These are phyloP conservation scores for Halteria grandinella DNA, from an alignment of 73 alveolate genomes.

Conservation along the genomic window DNA sequence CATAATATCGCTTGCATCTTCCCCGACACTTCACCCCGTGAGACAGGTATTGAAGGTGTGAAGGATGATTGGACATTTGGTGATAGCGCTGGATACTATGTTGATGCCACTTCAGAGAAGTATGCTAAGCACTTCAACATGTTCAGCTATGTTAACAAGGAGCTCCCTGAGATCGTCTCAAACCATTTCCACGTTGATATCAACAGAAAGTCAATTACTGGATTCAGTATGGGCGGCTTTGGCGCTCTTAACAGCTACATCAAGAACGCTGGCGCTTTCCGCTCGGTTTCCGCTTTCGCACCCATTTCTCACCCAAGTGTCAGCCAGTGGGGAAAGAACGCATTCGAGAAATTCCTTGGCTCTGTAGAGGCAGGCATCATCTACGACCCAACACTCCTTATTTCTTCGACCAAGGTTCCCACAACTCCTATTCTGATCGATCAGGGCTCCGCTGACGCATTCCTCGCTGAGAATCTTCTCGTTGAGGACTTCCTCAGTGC, in stretches of 20 bases:
- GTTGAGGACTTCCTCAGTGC: constrained; percentile 69
- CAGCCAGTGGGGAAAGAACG: constrained; percentile 83
- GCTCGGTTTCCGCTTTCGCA: constrained; percentile 79
- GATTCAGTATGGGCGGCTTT: constrained; percentile 87
- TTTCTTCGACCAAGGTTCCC: constrained; percentile 58
- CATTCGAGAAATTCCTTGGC: constrained; percentile 76
- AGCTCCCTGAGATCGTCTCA: constrained; percentile 70
- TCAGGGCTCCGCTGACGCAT: constrained; percentile 74
- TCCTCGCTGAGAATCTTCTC: constrained; percentile 71
- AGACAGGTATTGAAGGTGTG: constrained; percentile 75
- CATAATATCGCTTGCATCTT: constrained; percentile 69
- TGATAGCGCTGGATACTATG: constrained; percentile 75
- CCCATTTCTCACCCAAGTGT: constrained; percentile 79
- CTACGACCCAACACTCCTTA: constrained; percentile 77
- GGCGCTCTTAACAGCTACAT: constrained; percentile 74
- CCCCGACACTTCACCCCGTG: constrained; percentile 87
- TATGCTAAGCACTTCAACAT: constrained; percentile 78
- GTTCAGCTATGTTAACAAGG: constrained; percentile 76
- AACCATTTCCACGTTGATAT: constrained; percentile 74
- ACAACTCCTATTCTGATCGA: constrained; percentile 66
- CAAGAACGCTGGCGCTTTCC: constrained; percentile 73
- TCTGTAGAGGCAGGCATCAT: constrained; percentile 70
- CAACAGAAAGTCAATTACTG: constrained; percentile 72
- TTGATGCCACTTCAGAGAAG: constrained; percentile 77
- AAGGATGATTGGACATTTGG: constrained; percentile 77